Evolutionary conservation across 495 filamentous ascomycete species (phyloP).

Genomic region (Penicillium longicatenatum): DNA sequence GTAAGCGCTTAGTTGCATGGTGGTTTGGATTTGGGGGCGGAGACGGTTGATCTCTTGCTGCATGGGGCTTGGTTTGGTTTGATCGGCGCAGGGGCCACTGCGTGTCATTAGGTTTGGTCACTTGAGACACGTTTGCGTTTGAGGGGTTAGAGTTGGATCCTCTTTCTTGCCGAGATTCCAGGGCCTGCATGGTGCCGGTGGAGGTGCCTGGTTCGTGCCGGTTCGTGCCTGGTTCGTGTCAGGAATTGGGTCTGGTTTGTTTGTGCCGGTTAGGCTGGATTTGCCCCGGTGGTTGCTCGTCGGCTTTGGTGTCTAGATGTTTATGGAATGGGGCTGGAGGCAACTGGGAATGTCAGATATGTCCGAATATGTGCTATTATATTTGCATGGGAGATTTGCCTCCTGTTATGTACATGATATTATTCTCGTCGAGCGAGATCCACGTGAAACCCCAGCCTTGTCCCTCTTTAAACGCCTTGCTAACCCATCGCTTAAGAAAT

Average conservation of each 20-base stretch:
- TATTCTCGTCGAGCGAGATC: neutral
- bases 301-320: neutral
- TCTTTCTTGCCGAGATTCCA: neutral
- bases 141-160: neutral
- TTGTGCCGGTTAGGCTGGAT: neutral
- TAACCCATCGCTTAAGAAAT: slow-evolving; percentile 1
- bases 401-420: slow-evolving; percentile 4
- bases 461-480: slow-evolving; percentile 1
- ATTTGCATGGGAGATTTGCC: neutral
- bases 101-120: neutral
- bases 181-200: too few species aligned
- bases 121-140: neutral
- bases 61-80: neutral
- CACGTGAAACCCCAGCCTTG: neutral
- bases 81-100: neutral
- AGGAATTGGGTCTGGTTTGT: neutral
- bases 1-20: neutral
- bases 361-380: neutral
- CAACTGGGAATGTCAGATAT: neutral
- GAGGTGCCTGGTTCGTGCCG: too few species aligned
- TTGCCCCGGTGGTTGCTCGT: neutral
- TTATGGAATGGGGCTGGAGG: neutral
- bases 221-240: too few species aligned
- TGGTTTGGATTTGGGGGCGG: neutral
- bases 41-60: neutral